Conservation (phyloP, 306 rosid species). For the Vigna reflexopilosa region DNA sequence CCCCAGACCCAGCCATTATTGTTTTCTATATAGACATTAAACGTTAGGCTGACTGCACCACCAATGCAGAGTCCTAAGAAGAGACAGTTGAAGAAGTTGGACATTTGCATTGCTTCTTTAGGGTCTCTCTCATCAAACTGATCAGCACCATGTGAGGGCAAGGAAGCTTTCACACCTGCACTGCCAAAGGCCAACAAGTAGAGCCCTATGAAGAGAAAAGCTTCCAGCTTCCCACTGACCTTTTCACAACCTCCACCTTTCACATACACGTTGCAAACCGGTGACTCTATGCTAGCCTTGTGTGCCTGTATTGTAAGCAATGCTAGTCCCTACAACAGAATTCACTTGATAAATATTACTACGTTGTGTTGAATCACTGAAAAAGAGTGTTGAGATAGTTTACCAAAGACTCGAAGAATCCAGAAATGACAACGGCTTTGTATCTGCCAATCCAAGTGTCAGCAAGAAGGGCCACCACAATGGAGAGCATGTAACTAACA, state of each 20-base stretch:
- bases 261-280: conserved; percentile 54
- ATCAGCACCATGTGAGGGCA: conserved; percentile 95
- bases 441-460: conserved; percentile 77
- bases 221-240: conserved; percentile 55
- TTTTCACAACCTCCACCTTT: conserved; percentile 54
- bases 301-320: conserved; percentile 80
- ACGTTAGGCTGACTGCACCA: conserved; percentile 67
- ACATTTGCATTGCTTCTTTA: conserved; percentile 75
- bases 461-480: conserved; percentile 67
- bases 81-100: conserved; percentile 75
- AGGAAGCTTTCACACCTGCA: conserved; percentile 74
- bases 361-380: no score
- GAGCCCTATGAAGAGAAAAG: conserved; percentile 63
- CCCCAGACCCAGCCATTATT: conserved; percentile 90
- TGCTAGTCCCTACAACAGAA: conserved; percentile 60
- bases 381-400: no score
- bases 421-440: conserved; percentile 61
- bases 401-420: conserved; percentile 69
- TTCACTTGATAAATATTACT: neutral
- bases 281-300: conserved; percentile 59
- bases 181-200: conserved; percentile 65
- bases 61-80: conserved; percentile 71
- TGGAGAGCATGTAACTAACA: conserved; percentile 69
- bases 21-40: conserved; percentile 71
- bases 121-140: conserved; percentile 84